phyloP scores from a whole-genome alignment of 345 rosid species.

The Carallia pectinifolia region DNA sequence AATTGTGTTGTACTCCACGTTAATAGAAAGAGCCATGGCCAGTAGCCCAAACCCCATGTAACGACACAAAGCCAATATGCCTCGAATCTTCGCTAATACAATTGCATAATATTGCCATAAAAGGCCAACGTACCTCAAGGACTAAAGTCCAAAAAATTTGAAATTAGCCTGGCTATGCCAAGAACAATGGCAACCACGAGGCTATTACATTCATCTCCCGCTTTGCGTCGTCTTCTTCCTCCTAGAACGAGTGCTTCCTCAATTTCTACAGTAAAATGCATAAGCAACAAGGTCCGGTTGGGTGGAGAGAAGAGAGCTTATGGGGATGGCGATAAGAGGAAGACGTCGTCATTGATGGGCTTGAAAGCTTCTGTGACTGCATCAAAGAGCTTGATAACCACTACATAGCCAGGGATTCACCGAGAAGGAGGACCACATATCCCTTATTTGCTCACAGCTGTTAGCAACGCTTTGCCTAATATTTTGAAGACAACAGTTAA shows the following conservation, averaged over 20 bases:
- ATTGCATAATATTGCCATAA: conserved; percentile 14
- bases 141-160: neutral
- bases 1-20: neutral
- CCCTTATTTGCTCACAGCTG: conserved; percentile 19
- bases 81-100: conserved; percentile 42
- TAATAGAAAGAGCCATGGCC: no score
- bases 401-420: conserved; percentile 21
- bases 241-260: conserved; percentile 21
- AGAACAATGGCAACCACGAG: conserved; percentile 42
- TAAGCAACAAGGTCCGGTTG: conserved; percentile 7
- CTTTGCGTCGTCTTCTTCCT: conserved; percentile 8
- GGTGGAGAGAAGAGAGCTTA: conserved; percentile 19
- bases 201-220: conserved; percentile 26
- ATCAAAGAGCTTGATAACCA: conserved; percentile 13
- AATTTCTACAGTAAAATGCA: conserved; percentile 18
- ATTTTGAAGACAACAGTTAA: conserved; percentile 23
- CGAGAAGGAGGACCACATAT: conserved; percentile 6
- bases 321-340: conserved; percentile 25
- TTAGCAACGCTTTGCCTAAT: conserved; percentile 17
- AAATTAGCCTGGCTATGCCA: neutral
- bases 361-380: conserved; percentile 26
- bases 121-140: neutral
- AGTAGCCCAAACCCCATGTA: neutral
- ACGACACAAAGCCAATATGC: conserved; percentile 39
- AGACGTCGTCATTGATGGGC: conserved; percentile 19